These are phyloP conservation scores for Alternaria sp. DNA, from an alignment of 2,329 filamentous ascomycete species.

Conservation along the genomic window DNA sequence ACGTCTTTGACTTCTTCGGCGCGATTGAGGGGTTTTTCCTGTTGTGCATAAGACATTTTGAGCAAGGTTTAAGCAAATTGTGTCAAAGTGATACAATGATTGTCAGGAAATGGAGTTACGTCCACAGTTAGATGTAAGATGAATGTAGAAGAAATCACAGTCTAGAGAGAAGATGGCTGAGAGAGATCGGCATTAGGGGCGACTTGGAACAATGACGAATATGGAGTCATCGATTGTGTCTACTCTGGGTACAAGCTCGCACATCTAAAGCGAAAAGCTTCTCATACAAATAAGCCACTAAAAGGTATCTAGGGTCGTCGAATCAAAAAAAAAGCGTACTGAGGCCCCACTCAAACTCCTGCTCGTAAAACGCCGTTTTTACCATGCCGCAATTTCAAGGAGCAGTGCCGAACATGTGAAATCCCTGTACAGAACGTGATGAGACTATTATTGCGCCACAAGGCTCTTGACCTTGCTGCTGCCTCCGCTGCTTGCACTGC, in stretches of 20 bases:
- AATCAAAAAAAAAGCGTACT: constrained; percentile 31
- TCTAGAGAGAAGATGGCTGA: constrained; percentile 8
- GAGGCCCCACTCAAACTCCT: constrained; percentile 14
- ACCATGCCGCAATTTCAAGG: constrained; percentile 9
- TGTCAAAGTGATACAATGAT: not conserved
- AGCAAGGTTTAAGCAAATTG: not conserved
- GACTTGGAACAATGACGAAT: constrained; percentile 14
- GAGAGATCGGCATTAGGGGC: constrained; percentile 21
- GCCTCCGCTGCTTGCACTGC: constrained; percentile 30
- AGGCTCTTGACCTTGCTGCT: constrained; percentile 39
- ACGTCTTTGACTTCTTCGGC: constrained; percentile 53
- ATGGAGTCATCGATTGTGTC: constrained; percentile 23
- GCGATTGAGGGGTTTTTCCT: constrained; percentile 38
- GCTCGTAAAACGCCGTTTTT: constrained; percentile 32
- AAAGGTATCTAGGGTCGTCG: constrained; percentile 43
- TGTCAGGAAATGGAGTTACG: not conserved
- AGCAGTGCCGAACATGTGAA: constrained; percentile 28
- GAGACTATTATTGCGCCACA: constrained; percentile 33
- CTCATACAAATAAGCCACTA: constrained; percentile 17
- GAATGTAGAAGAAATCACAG: constrained; percentile 7
- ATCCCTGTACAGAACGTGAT: constrained; percentile 11
- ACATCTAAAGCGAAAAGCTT: constrained; percentile 7
- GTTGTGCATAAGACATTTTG: constrained; percentile 12
- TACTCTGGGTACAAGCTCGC: constrained; percentile 6
- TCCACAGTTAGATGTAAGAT: not conserved